Percentiles rank a stretch among this genome's conserved stretches.
Evolutionary conservation across 208 protist genomes (phyloP).

Genomic region (Tritrichomonas musculus): DNA sequence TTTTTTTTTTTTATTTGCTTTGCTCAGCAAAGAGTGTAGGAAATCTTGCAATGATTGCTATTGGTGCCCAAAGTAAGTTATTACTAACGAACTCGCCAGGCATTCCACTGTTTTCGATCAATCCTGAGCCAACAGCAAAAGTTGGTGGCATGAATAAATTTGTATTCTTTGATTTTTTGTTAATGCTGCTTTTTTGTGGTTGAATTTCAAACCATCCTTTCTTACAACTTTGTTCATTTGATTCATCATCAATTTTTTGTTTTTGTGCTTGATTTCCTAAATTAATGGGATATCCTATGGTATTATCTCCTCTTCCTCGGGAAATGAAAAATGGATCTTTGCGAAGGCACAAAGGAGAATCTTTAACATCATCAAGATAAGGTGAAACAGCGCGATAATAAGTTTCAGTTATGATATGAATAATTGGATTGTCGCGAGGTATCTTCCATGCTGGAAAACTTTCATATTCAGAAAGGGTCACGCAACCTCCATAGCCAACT

Average conservation of each 20-base stretch:
- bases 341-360: background rate
- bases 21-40: background rate
- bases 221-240: background rate
- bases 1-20: too few species aligned
- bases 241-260: background rate
- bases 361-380: background rate
- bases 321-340: background rate
- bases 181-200: background rate
- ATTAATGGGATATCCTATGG: background rate
- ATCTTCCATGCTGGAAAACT: background rate
- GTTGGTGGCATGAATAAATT: background rate
- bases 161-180: background rate
- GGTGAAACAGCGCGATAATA: background rate
- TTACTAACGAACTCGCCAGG: background rate
- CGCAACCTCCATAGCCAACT: background rate
- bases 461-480: background rate
- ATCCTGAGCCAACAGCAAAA: background rate
- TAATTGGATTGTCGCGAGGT: background rate
- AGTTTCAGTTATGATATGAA: background rate
- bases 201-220: background rate
- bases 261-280: background rate
- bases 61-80: background rate
- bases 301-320: background rate
- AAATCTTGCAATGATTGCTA: background rate
- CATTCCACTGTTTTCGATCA: background rate